A percentile compares a stretch with the other conserved stretches of the same genome.
phyloP scores from a whole-genome alignment of 2,329 filamentous ascomycete species.

The Lecanicillium sp. region DNA sequence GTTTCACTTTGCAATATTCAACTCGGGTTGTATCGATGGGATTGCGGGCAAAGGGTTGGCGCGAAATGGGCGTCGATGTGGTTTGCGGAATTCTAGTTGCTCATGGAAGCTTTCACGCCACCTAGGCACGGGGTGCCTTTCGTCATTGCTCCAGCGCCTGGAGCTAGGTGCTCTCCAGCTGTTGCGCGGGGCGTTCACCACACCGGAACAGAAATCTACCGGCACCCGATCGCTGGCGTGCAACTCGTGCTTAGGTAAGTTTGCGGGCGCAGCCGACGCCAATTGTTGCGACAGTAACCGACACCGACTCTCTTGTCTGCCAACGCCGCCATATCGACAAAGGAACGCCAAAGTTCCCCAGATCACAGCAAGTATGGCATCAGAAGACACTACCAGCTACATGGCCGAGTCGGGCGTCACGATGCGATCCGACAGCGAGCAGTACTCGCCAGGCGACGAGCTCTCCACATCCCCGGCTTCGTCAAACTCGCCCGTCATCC shows the following conservation, averaged over 20 bases:
- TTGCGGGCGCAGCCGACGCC: too few species aligned
- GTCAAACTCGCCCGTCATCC: constrained; percentile 62
- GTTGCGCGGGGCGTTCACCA: constrained; percentile 12
- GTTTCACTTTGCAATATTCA: not conserved
- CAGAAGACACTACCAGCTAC: too few species aligned
- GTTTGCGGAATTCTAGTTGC: not conserved
- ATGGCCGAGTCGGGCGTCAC: constrained; percentile 63
- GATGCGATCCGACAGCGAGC: constrained; percentile 76
- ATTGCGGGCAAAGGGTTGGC: not conserved
- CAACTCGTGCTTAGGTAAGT: not conserved
- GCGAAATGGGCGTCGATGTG: not conserved
- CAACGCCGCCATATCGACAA: too few species aligned
- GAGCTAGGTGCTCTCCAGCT: constrained; percentile 9
- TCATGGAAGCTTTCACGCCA: not conserved
- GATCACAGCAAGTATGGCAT: too few species aligned
- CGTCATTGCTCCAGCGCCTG: constrained; percentile 12
- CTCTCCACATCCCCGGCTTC: constrained; percentile 53
- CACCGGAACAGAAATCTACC: constrained; percentile 23
- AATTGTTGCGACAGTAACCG: too few species aligned
- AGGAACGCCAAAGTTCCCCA: too few species aligned
- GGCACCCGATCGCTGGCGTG: constrained; percentile 12
- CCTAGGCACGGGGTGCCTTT: constrained; percentile 12
- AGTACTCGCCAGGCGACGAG: constrained; percentile 63
- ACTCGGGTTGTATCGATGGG: too few species aligned
- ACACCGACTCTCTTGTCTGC: too few species aligned